These are phyloP conservation scores for Coemansia sp. DNA, from an alignment of 192 early-diverging fungal species.

Conservation along the genomic window DNA sequence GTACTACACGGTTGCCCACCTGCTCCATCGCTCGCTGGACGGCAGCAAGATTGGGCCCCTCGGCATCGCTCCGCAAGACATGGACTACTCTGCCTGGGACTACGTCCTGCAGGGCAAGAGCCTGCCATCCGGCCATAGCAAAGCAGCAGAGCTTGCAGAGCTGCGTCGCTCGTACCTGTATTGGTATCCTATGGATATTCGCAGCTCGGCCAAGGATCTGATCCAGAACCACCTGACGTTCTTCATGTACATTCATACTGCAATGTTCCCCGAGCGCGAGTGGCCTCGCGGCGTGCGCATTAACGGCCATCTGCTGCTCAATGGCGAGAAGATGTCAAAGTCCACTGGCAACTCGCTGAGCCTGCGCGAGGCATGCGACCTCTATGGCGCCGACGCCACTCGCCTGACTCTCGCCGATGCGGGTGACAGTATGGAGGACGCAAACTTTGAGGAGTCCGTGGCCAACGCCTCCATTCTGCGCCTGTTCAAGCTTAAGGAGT, in stretches of 20 bases:
- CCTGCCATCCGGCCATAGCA: conserved; percentile 58
- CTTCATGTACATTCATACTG: conserved; percentile 94
- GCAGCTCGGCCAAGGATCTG: conserved; percentile 96
- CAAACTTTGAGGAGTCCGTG: conserved; percentile 95
- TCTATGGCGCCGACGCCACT: conserved; percentile 96
- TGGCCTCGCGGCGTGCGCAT: conserved; percentile 89
- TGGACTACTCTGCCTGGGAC: conserved; percentile 93
- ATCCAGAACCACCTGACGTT: conserved; percentile 98
- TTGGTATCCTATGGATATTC: conserved; percentile 98
- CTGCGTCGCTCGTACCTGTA: conserved; percentile 93
- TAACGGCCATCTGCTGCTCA: conserved; percentile 96
- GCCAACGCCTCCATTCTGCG: conserved; percentile 96
- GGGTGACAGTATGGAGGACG: conserved; percentile 95
- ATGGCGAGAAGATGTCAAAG: conserved; percentile 98
- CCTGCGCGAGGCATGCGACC: conserved; percentile 73
- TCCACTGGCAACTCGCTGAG: conserved; percentile 97
- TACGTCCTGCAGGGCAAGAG: conserved; percentile 81
- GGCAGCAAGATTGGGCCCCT: conserved; percentile 77
- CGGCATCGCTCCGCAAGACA: conserved; percentile 78
- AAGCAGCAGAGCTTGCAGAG: conserved; percentile 68
- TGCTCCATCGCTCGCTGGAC: conserved; percentile 87
- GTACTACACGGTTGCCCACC: conserved; percentile 96
- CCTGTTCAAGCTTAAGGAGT: conserved; percentile 88
- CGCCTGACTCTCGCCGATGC: conserved; percentile 96
- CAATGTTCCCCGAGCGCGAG: conserved; percentile 87